phyloP scores from a whole-genome alignment of 164 flowering plant genomes.

The Stephania yunnanensis region DNA sequence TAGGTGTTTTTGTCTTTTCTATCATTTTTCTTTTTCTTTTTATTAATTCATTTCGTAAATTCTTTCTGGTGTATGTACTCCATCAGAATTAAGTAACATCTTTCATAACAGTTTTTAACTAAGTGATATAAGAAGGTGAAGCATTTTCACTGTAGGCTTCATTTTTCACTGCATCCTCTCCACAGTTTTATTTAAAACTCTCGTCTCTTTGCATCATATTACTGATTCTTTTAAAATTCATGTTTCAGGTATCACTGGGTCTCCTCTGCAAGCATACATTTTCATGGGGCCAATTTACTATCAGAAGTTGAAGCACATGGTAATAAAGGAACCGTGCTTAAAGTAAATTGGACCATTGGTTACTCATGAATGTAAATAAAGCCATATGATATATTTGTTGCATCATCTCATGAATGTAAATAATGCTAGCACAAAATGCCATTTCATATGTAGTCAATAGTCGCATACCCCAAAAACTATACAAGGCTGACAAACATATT shows the following conservation, averaged over 20 bases:
- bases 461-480: too few species aligned
- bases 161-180: neutral
- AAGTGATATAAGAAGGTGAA: neutral
- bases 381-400: too few species aligned
- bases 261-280: conserved; percentile 83
- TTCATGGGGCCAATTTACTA: conserved; percentile 99
- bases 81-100: neutral
- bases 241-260: conserved; percentile 75
- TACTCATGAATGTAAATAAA: too few species aligned
- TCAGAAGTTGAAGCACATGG: conserved; percentile 97
- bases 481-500: too few species aligned
- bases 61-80: neutral
- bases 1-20: neutral
- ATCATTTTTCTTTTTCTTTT: neutral
- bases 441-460: too few species aligned
- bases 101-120: neutral
- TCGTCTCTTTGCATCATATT: neutral
- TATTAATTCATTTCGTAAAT: neutral
- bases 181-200: neutral
- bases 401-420: too few species aligned
- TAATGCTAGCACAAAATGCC: too few species aligned
- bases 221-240: neutral
- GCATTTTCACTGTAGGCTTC: too few species aligned
- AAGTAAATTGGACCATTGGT: neutral
- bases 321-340: conserved; percentile 20